Percentiles rank a stretch among this genome's conserved stretches.
Conservation (phyloP, 495 filamentous ascomycete species). For the Aspergillus homomorphus region DNA sequence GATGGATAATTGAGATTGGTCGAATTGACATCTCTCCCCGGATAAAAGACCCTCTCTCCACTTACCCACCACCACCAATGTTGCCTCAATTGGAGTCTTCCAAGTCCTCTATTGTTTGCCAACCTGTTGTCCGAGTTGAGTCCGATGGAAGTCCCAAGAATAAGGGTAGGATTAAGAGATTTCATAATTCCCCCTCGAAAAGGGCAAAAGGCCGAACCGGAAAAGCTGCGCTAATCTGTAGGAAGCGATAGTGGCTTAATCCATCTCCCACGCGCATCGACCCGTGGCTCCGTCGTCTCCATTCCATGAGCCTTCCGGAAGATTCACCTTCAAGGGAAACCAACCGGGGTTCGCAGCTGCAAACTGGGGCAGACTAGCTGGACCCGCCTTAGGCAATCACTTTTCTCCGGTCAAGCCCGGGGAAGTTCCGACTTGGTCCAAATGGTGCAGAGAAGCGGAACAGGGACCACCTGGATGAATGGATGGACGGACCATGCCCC, state of each 20-base stretch:
- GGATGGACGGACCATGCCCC: too few relatives aligned
- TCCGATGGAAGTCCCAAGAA: neutral
- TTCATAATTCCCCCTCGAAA: neutral
- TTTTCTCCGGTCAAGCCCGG: conserved; percentile 3
- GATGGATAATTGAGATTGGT: neutral
- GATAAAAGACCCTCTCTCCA: neutral
- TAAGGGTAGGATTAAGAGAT: neutral
- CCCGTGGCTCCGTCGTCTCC: neutral
- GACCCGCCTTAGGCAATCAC: neutral
- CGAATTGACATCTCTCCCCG: neutral
- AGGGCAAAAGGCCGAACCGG: neutral
- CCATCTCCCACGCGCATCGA: conserved; percentile 2
- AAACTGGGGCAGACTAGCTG: neutral
- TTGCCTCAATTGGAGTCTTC: neutral
- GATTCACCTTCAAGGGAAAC: neutral
- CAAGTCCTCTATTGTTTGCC: neutral
- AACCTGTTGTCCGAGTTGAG: neutral
- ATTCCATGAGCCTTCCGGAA: conserved; percentile 6
- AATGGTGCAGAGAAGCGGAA: neutral
- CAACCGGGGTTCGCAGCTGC: neutral
- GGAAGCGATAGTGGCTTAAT: neutral
- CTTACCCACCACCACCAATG: neutral
- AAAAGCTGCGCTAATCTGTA: neutral
- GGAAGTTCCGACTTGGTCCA: neutral
- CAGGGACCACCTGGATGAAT: neutral